Base-by-base conservation (phyloP, 2,329 filamentous ascomycete species). In the Escovopsis sp. region DNA sequence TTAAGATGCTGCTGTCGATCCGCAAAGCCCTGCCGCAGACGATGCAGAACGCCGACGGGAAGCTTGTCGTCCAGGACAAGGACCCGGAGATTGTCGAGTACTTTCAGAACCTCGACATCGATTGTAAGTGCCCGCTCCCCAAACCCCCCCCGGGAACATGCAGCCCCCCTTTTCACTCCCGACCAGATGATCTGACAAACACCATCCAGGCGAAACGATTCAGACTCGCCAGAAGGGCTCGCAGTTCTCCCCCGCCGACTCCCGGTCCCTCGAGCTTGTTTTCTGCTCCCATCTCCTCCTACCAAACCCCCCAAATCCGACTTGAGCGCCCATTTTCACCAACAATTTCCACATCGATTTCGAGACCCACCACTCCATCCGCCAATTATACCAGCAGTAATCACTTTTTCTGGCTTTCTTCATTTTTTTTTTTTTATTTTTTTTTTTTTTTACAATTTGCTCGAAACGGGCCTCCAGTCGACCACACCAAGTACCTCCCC, bases 1-100 rank as follows among this genome's bases (percentile, higher is more conserved):
- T 81, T 39, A 70, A 71, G 53, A 76, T 79, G 72, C 64, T 81
- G 4, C 56, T 80, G 9, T 63, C 63, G n/a, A 78, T 79, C 42
- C 67, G 76, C 33, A 71, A 72, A 45, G 69, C 73, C 1, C 63
- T 78, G 5, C 76, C 77, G 1, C 67, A 68, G 47, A 74, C 71
- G 0, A 53, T 60, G 20, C 60, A 65, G 1, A 60, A 63, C 33
- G 51, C 60, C 0, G 64, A 74, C 39, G 70, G 68, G 2, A 68
- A 71, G 40, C 57, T 77, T 11, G 54, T 63, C 3, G 63, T 66
- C 1, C 62, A 67, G 27, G 67, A 70, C 16, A 58, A 65, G 15
- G 69, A 72, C 36, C 62, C 65, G 8, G 53, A 58, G 1, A 56
- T 74, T 25, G 55, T 57, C 30, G 59, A 61, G 20, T 81, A 74